Percentiles rank a stretch among this genome's conserved stretches.
Conservation (phyloP, 2,329 filamentous ascomycete species). For the Macrophomina tecta region DNA sequence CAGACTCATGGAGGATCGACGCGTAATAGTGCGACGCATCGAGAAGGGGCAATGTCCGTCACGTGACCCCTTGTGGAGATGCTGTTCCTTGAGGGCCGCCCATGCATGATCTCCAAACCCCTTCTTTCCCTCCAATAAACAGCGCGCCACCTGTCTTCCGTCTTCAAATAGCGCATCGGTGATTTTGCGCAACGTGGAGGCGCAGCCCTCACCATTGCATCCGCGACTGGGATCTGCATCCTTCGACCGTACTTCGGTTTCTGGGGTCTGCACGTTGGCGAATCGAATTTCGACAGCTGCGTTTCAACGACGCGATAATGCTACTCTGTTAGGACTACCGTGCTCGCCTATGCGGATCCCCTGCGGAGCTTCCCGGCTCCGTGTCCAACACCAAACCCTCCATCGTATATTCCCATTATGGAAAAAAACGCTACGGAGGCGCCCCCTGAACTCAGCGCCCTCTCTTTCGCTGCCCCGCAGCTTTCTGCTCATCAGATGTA, state of each 20-base stretch:
- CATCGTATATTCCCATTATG: neutral
- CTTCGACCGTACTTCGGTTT: slow-evolving; percentile 8
- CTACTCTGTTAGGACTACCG: neutral
- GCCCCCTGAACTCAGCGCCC: neutral
- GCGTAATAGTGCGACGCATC: slow-evolving; percentile 7
- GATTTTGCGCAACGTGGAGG: neutral
- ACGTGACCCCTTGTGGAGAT: slow-evolving; percentile 10
- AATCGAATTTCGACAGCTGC: neutral
- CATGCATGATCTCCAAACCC: neutral
- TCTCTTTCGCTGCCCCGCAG: too few relatives aligned
- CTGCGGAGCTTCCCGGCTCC: slow-evolving; percentile 1
- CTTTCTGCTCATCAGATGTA: too few relatives aligned
- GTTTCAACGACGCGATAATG: neutral
- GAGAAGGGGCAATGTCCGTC: neutral
- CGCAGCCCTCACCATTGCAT: neutral
- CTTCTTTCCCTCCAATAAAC: slow-evolving; percentile 2
- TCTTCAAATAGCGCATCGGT: neutral
- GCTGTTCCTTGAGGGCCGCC: neutral
- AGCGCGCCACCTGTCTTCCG: neutral
- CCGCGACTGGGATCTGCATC: slow-evolving; percentile 7
- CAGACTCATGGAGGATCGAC: slow-evolving; percentile 15
- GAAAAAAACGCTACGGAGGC: neutral
- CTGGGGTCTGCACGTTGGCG: neutral
- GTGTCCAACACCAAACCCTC: neutral
- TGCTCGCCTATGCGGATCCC: neutral